phyloP scores from a whole-genome alignment of 768 basidiomycete genomes.

The Xerocomellus intermedius region DNA sequence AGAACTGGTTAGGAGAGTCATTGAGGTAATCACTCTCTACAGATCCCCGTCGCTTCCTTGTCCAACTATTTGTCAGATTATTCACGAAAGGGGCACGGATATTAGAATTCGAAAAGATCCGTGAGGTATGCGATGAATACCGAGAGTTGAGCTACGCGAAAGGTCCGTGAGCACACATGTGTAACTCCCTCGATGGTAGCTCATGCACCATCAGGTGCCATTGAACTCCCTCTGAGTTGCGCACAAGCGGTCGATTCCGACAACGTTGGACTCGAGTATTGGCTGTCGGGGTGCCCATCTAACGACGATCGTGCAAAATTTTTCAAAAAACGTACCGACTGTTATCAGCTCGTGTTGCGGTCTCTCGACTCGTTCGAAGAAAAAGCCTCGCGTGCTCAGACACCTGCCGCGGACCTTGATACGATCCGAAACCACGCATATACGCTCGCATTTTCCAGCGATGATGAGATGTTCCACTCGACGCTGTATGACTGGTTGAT shows the following conservation, averaged over 20 bases:
- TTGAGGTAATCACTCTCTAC: conserved; percentile 55
- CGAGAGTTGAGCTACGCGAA: conserved; percentile 79
- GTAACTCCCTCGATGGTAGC: background rate
- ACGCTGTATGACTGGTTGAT: conserved; percentile 95
- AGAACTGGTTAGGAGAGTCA: conserved; percentile 82
- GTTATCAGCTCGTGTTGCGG: conserved; percentile 83
- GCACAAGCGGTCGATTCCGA: conserved; percentile 78
- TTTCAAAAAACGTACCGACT: conserved; percentile 62
- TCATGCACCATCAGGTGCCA: conserved; percentile 53
- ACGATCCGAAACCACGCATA: conserved; percentile 82
- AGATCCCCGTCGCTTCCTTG: background rate
- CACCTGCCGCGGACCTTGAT: conserved; percentile 54
- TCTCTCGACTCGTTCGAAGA: conserved; percentile 80
- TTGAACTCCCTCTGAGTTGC: conserved; percentile 82
- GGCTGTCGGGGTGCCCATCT: conserved; percentile 58
- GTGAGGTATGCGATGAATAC: conserved; percentile 88
- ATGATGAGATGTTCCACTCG: conserved; percentile 93
- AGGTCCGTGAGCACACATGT: conserved; percentile 45
- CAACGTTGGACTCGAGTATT: conserved; percentile 72
- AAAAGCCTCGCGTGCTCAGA: conserved; percentile 39
- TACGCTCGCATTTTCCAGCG: conserved; percentile 76
- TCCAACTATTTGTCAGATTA: conserved; percentile 46
- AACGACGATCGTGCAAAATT: conserved; percentile 58
- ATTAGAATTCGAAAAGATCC: conserved; percentile 78
- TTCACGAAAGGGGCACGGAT: conserved; percentile 88